These are phyloP conservation scores for Tricholoma terreum DNA, from an alignment of 768 basidiomycete species.

Conservation along the genomic window DNA sequence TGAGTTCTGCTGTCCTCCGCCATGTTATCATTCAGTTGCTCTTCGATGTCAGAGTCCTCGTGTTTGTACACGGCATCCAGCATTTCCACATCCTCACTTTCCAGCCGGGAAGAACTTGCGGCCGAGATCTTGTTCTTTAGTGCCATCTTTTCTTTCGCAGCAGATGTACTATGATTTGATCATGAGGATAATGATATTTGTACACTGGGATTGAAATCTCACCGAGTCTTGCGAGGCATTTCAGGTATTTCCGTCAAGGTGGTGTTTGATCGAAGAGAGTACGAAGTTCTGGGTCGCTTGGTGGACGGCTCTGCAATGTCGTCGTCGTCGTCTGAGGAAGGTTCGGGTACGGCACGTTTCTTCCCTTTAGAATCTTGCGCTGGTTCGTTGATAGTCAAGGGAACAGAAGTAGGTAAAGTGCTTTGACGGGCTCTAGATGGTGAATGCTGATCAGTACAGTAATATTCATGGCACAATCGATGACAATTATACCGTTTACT, in stretches of 20 bases:
- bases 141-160: conserved; percentile 57
- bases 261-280: conserved; percentile 65
- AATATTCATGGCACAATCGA: conserved; percentile 23
- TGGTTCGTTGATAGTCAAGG: conserved; percentile 75
- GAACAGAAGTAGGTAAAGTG: conserved; percentile 37
- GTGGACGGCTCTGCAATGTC: conserved; percentile 46
- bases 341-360: conserved; percentile 83
- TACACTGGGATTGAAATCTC: conserved; percentile 8
- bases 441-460: conserved; percentile 24
- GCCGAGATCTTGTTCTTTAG: conserved; percentile 57
- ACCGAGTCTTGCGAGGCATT: conserved; percentile 81
- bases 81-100: conserved; percentile 79
- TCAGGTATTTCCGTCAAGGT: conserved; percentile 40
- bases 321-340: conserved; percentile 70
- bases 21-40: conserved; percentile 36
- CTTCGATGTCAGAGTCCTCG: conserved; percentile 47
- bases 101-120: conserved; percentile 60
- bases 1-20: neutral
- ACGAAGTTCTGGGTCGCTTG: conserved; percentile 65
- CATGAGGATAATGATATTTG: conserved; percentile 11
- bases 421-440: conserved; percentile 57
- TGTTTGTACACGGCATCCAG: conserved; percentile 58
- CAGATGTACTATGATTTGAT: conserved; percentile 33
- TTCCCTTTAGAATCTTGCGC: conserved; percentile 80
- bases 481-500: conserved; percentile 63